Base-by-base conservation (phyloP, 2,329 filamentous ascomycete species). In the Fusarium palustre region DNA sequence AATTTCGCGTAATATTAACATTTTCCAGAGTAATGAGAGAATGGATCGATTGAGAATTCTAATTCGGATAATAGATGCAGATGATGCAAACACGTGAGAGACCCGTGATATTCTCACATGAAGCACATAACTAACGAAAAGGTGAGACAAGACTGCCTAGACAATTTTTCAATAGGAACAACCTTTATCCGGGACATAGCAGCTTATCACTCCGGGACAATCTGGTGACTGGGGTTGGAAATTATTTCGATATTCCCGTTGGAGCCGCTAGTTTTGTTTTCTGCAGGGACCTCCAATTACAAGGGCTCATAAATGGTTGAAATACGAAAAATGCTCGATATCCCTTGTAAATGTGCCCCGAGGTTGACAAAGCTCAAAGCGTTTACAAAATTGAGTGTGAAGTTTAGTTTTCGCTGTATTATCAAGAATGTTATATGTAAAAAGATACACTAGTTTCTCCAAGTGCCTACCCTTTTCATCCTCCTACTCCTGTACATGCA, bases 391-490 rank as follows among this genome's bases (percentile, higher is more conserved):
- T 4, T 15, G 1, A 22, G 36, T 20, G 12, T 8, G 7, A 20
- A 0, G 3, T 39, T 6, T 3, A 9, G 15, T 20, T 22, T 8
- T 1, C 5, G 1, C 11, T 39, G 12, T 39, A 22, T 39, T 15
- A 22, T 8, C 1, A 39, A 22, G 11, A 39, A 18, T 9, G 33
- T 34, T 34, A 18, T 18, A 34, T 34, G 12, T 5, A 0, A 7
- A 20, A 38, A 5, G 3, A 15, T 39, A 3, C 5, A 1, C 12
- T 15, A 39, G 3, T 20, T 38, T 0, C 0, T 12, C n/a, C 0
- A 5, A 1, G 36, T 15, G 3, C 7, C 3, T 39, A 6, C 15
- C n/a, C 7, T 22, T 5, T 38, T 13, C 5, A 20, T 4, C 3
- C 2, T 4, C 8, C 3, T 30, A 30, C 28, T 38, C 36, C 10